Evolutionary conservation across 352 stramenopile genomes (phyloP), one percentile per base, ranked within the genome.

Genomic region (Globisporangium rhizosaccharum): DNA sequence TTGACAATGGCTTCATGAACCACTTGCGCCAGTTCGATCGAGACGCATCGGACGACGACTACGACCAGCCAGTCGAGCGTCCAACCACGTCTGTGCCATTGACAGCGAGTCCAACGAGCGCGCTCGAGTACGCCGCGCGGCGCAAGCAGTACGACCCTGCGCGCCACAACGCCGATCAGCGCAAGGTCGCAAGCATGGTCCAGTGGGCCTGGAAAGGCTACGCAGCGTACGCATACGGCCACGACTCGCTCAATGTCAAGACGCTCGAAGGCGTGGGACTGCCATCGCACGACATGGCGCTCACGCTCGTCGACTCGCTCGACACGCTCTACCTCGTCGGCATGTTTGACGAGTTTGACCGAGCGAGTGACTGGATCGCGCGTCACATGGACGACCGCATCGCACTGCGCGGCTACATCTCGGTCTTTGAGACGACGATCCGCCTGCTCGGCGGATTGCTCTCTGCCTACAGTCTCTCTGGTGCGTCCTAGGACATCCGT

Each of bases 401-500:
- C 65, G 85, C 86, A 61, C 60, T 82, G 52, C 56, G 47, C 20
- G 77, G 70, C 33, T 87, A 75, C 57, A 77, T 92, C 53, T 90
- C 77, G 62, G 64, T 92, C 54, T 92, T 92, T 59, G 83, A 92
- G 61, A 91, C 81, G 41, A 91, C 83, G 12, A 92, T 92, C 64
- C 79, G 83, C 3, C 67, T 87, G 33, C 68, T 92, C 50, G 83
- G 83, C 56, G 80, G 82, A 3, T 48, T 92, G n/a, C 57, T 92
- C 20, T 87, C 83, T 20, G 70, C 83, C 12, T 90, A 79, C 54
- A 75, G 86, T 45, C 71, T 90, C 47, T 87, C 76, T 5, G 74
- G 76, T 80, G 50, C 7, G 61, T 51, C 14, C 14, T 47, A 47
- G 33, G 25, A 1, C 28, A 2, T 18, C 3, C 33, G 15, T n/a